Evolutionary conservation across 2,329 filamentous ascomycete genomes (phyloP).

Genomic region (Ploettnerulaceae sp.): DNA sequence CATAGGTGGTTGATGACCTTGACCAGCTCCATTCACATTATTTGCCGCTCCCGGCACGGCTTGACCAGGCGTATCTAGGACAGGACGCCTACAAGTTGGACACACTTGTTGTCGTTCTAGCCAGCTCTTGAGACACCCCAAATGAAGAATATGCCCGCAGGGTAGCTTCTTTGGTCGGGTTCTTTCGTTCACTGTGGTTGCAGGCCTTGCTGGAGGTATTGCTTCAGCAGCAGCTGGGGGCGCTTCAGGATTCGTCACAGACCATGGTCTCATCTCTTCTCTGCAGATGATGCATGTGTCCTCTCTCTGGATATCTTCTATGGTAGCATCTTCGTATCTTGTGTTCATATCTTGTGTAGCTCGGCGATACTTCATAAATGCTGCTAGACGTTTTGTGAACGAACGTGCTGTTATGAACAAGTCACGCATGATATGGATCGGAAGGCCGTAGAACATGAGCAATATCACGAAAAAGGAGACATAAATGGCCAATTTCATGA

Average conservation of each 20-base stretch:
- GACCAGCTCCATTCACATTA: conserved; percentile 27
- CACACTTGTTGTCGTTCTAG: conserved; percentile 95
- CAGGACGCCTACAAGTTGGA: conserved; percentile 84
- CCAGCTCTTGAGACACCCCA: conserved; percentile 94
- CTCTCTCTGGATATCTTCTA: conserved; percentile 77
- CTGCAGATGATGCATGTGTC: conserved; percentile 97
- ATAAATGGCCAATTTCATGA: conserved; percentile 86
- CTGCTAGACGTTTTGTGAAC: conserved; percentile 83
- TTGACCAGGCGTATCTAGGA: conserved; percentile 48
- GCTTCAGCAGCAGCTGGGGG: conserved; percentile 35
- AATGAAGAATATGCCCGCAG: conserved; percentile 91
- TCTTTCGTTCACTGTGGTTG: conserved; percentile 64
- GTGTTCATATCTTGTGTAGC: conserved; percentile 92
- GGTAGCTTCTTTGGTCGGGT: conserved; percentile 91
- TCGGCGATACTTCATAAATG: conserved; percentile 83
- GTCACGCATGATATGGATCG: conserved; percentile 94
- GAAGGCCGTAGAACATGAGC: conserved; percentile 87
- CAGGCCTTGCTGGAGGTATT: conserved; percentile 34
- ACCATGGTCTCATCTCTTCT: conserved; percentile 88
- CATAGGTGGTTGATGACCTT: conserved; percentile 28
- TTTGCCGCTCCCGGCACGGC: conserved; percentile 26
- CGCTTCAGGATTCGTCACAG: conserved; percentile 42
- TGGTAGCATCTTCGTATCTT: conserved; percentile 82
- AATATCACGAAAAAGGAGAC: conserved; percentile 89
- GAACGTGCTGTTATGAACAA: conserved; percentile 91